phyloP scores from a whole-genome alignment of 1,284 basidiomycete species.

The Rhodotorula sp. region DNA sequence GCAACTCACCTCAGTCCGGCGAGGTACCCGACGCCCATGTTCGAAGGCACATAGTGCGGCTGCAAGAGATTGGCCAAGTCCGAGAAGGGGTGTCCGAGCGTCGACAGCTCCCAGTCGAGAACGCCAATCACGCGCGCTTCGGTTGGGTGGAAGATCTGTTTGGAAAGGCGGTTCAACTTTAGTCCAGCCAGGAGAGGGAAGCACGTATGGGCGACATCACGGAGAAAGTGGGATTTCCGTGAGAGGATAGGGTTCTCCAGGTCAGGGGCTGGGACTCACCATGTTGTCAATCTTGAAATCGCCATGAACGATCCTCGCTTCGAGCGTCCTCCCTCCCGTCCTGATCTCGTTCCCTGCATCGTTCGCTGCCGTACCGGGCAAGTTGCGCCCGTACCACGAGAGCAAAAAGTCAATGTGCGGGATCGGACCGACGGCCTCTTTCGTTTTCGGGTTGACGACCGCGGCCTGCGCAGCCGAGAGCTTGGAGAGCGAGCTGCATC shows the following conservation, averaged over 20 bases:
- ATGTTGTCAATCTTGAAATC: constrained; percentile 97
- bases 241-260: not conserved
- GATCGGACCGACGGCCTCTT: constrained; percentile 62
- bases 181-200: no score
- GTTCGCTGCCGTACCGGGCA: constrained; percentile 63
- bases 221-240: not conserved
- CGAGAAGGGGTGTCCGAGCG: constrained; percentile 67
- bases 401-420: constrained; percentile 71
- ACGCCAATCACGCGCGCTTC: constrained; percentile 91
- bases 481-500: constrained; percentile 60
- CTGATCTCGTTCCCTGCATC: constrained; percentile 39
- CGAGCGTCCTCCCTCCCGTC: constrained; percentile 48
- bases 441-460: constrained; percentile 51
- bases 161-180: no score
- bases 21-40: constrained; percentile 47
- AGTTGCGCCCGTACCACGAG: constrained; percentile 68
- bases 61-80: constrained; percentile 87
- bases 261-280: constrained; percentile 28
- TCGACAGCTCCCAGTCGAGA: constrained; percentile 94
- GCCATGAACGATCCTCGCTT: constrained; percentile 75
- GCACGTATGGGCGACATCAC: no score
- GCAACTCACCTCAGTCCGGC: constrained; percentile 15
- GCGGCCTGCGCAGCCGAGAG: constrained; percentile 71
- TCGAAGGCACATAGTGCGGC: constrained; percentile 66
- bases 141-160: constrained; percentile 79